Conservation (phyloP, 2,329 filamentous ascomycete species). For the Lecanosticta acicola region DNA sequence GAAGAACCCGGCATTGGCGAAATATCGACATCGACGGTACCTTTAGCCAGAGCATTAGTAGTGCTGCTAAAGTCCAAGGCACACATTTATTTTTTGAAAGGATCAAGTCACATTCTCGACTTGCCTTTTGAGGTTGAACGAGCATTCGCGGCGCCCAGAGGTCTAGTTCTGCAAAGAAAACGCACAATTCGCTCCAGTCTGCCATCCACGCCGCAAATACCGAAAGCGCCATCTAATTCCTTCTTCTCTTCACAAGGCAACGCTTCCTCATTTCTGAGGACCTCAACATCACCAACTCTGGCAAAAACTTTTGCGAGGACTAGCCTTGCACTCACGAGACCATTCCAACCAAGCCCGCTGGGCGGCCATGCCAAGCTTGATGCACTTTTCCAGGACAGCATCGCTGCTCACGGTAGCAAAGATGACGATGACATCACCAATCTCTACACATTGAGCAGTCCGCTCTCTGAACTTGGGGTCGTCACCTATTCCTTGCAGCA, state of each 20-base stretch:
- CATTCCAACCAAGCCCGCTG: conserved; percentile 22
- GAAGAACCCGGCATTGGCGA: not conserved
- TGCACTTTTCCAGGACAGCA: conserved; percentile 25
- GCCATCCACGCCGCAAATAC: conserved; percentile 37
- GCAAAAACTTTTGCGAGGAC: conserved; percentile 20
- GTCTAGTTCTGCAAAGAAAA: conserved; percentile 81
- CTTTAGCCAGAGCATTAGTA: conserved; percentile 58
- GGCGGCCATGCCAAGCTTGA: conserved; percentile 23
- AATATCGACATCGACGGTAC: conserved; percentile 1
- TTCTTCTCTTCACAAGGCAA: conserved; percentile 66
- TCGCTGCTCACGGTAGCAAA: conserved; percentile 12
- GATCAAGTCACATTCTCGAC: conserved; percentile 82
- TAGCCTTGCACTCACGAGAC: conserved; percentile 16
- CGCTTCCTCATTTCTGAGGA: conserved; percentile 30
- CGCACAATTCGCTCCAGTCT: conserved; percentile 46
- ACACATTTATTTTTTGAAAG: conserved; percentile 85
- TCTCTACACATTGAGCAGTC: conserved; percentile 78
- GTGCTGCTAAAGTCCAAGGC: conserved; percentile 89
- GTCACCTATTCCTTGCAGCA: conserved; percentile 42
- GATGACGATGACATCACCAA: conserved; percentile 57
- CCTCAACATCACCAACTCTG: conserved; percentile 27
- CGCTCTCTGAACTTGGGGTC: conserved; percentile 76
- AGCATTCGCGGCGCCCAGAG: conserved; percentile 74
- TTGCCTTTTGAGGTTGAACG: conserved; percentile 91
- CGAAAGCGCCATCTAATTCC: conserved; percentile 68